Base-by-base conservation (phyloP, 2,329 filamentous ascomycete genomes). In the Penicillium corylophilum region DNA sequence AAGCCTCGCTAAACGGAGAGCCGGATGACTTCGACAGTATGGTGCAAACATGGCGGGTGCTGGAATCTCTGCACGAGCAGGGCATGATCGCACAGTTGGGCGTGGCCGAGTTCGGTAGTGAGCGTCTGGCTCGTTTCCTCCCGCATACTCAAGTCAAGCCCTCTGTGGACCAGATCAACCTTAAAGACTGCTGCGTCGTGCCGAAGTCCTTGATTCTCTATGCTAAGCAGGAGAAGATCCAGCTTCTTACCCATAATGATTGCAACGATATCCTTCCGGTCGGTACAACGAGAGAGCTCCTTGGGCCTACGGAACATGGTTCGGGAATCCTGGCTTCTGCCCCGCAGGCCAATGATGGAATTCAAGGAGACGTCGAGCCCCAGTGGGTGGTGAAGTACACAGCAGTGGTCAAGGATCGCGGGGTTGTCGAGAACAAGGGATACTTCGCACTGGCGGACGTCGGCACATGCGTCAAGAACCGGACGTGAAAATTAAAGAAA, bases 301-400 rank as follows among this genome's bases (percentile, higher is more conserved):
- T 99, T 2, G 89, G 91, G 1, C 82, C 84, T 9, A 85, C 84
- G 0, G 77, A 84, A 13, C 79, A 81, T 52, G 90, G 91, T 12
- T 90, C 88, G 0, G 88, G 88, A 7, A 81, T 96, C 9, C 76
- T 96, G 52, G 86, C 87, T 5, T 83, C 83, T 31, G 66, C 73
- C n/a, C 76, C 79, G 7, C 72, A 78, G 20, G 69, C 68, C 13
- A 73, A 76, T 5, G 77, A 78, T 58, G 71, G 88, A 0, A 76
- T 95, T 51, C 79, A 82, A 60, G 92, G 90, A 4, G 85, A 96
- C 59, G 81, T 97, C 44, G 82, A 84, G 52, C 92, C 94, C 24
- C 86, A 93, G 69, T 99, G 94, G 93, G 94, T 97, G 24, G 87
- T 93, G 61, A 95, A 97, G 70, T 99, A 99, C 70, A 96, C 93